Evolutionary conservation across 73 alveolate species (phyloP).

Genomic region (Blepharisma stoltei): DNA sequence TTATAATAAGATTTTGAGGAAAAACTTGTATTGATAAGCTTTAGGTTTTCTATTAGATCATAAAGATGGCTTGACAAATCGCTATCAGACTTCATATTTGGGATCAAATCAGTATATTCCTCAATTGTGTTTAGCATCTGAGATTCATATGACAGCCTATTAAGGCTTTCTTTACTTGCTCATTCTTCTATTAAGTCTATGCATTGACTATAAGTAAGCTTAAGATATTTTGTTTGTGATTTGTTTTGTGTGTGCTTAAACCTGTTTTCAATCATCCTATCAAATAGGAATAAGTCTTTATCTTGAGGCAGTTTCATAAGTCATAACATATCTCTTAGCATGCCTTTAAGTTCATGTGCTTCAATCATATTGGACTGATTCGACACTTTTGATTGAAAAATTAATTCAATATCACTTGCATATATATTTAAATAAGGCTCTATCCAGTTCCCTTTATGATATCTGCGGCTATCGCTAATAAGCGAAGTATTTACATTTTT

Average conservation of each 20-base stretch:
- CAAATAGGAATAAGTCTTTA: constrained; percentile 13
- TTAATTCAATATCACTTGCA: too few relatives aligned
- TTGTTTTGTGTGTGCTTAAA: neutral
- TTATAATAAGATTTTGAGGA: neutral
- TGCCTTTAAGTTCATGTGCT: too few relatives aligned
- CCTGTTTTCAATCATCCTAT: constrained; percentile 19
- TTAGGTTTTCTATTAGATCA: neutral
- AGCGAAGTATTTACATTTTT: too few relatives aligned
- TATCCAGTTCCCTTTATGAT: too few relatives aligned
- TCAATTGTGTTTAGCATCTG: neutral
- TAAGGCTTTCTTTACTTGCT: neutral
- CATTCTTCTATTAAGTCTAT: constrained; percentile 15
- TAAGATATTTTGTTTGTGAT: neutral
- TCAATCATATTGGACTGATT: too few relatives aligned
- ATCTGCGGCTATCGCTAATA: too few relatives aligned
- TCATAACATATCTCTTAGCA: too few relatives aligned
- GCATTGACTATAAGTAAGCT: neutral
- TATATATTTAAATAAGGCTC: too few relatives aligned
- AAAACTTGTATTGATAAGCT: neutral
- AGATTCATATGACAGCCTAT: neutral
- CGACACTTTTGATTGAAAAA: too few relatives aligned
- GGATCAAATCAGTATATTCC: neutral
- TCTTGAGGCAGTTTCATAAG: neutral
- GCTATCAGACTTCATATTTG: neutral
- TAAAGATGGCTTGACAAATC: neutral